Percentiles rank a stretch among this genome's conserved stretches.
phyloP scores from a whole-genome alignment of 2,329 filamentous ascomycete genomes.

The Thermomyces lanuginosus region DNA sequence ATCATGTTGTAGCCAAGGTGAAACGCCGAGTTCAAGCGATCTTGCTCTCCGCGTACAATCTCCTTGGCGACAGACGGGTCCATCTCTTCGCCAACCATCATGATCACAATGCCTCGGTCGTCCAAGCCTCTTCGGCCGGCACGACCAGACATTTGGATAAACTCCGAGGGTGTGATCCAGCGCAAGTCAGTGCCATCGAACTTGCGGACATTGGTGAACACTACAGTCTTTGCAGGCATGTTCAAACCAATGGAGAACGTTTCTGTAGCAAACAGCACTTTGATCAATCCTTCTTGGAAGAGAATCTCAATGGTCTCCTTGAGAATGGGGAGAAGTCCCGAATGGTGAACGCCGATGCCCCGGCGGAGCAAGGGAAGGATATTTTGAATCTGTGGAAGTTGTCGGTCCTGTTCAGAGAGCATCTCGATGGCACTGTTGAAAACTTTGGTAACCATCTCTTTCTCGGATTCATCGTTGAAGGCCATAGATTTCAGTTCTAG shows the following conservation, averaged over 20 bases:
- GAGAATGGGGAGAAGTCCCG: conserved; percentile 79
- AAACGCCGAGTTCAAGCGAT: conserved; percentile 93
- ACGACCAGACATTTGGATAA: conserved; percentile 96
- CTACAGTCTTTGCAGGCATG: conserved; percentile 97
- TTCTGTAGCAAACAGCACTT: conserved; percentile 93
- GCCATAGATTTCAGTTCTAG: conserved; percentile 71
- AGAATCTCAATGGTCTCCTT: conserved; percentile 99
- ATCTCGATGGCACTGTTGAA: conserved; percentile 88
- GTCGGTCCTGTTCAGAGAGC: conserved; percentile 77
- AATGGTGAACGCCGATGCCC: conserved; percentile 95
- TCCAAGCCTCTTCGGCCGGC: conserved; percentile 94
- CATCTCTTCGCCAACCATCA: conserved; percentile 97
- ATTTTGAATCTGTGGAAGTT: conserved; percentile 77
- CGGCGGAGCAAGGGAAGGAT: conserved; percentile 75
- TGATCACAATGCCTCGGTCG: conserved; percentile 95
- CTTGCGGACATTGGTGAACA: conserved; percentile 94
- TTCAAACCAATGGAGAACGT: conserved; percentile 98
- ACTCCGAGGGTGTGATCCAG: conserved; percentile 85
- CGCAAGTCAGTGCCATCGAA: conserved; percentile 71
- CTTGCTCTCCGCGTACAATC: conserved; percentile 91
- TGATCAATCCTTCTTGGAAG: conserved; percentile 95
- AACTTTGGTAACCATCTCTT: conserved; percentile 83
- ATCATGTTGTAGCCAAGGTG: conserved; percentile 99
- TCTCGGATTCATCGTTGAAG: conserved; percentile 94
- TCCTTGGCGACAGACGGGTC: conserved; percentile 86